Evolutionary conservation across 345 rosid genomes (phyloP).

Genomic region (Gossypium raimondii): DNA sequence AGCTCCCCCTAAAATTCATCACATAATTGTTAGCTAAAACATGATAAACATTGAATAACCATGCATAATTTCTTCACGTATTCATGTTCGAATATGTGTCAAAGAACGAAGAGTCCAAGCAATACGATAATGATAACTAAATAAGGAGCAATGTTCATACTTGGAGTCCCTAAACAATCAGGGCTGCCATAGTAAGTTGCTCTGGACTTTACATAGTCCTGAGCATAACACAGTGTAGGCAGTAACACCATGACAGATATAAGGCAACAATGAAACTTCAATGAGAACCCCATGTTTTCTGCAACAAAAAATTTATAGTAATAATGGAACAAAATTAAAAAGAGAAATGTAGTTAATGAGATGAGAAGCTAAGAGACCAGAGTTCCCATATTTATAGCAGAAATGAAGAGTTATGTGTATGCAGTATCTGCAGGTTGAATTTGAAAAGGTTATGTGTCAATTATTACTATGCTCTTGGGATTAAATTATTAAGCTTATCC

Average conservation of each 20-base stretch:
- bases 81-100: not conserved
- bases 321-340: too few relatives aligned
- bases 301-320: not conserved
- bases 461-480: not conserved
- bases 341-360: constrained; percentile 6
- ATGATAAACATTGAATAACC: not conserved
- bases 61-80: too few relatives aligned
- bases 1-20: constrained; percentile 53
- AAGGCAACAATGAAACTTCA: constrained; percentile 14
- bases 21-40: not conserved
- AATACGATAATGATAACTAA: not conserved
- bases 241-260: constrained; percentile 29
- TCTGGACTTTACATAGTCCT: constrained; percentile 41
- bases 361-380: constrained; percentile 18
- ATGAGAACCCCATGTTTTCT: constrained; percentile 22
- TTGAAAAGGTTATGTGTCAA: not conserved
- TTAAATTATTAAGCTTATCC: not conserved
- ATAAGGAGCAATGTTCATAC: constrained; percentile 33
- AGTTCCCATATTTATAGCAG: constrained; percentile 31
- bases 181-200: constrained; percentile 91
- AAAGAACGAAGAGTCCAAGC: not conserved
- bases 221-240: constrained; percentile 39
- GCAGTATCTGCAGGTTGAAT: constrained; percentile 24
- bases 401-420: constrained; percentile 19
- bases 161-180: constrained; percentile 69